Evolutionary conservation across 2,329 filamentous ascomycete genomes (phyloP).

Genomic region (Didymella lethalis): DNA sequence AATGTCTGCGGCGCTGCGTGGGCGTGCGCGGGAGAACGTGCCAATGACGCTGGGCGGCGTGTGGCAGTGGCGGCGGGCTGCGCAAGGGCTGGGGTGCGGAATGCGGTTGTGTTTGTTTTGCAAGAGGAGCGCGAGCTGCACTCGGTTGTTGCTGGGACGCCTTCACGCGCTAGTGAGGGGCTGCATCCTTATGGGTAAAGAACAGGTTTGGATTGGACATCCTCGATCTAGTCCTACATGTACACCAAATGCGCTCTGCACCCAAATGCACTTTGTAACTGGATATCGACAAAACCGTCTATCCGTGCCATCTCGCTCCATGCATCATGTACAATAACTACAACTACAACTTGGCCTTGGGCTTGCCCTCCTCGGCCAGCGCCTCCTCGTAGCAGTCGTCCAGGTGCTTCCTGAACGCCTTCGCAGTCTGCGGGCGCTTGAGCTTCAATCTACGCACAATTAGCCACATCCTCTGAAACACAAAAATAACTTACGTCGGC

Average conservation of each 20-base stretch:
- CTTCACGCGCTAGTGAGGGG: not conserved
- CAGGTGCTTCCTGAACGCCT: slow-evolving; percentile 65
- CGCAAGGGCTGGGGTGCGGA: not conserved
- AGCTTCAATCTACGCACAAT: slow-evolving; percentile 67
- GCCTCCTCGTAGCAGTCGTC: slow-evolving; percentile 69
- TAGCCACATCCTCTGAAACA: not conserved
- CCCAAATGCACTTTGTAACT: not conserved
- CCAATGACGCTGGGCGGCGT: slow-evolving; percentile 4
- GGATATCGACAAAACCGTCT: not conserved
- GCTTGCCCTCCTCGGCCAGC: slow-evolving; percentile 51
- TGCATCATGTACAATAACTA: slow-evolving; percentile 43
- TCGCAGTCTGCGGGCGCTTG: slow-evolving; percentile 73
- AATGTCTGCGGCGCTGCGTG: not conserved
- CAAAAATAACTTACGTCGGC: slow-evolving; percentile 73
- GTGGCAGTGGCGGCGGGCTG: slow-evolving; percentile 5
- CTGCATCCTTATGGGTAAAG: not conserved
- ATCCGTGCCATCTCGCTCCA: slow-evolving; percentile 10
- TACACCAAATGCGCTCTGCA: not conserved
- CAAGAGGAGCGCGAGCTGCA: not conserved
- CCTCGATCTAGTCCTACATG: not conserved
- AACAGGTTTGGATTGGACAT: not conserved
- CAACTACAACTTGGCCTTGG: slow-evolving; percentile 60
- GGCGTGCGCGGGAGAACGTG: not conserved
- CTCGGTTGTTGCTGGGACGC: slow-evolving; percentile 12
- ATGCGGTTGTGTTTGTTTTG: slow-evolving; percentile 15